phyloP scores from a whole-genome alignment of 371 early-diverging fungal genomes.

The Mucor circinelloides region DNA sequence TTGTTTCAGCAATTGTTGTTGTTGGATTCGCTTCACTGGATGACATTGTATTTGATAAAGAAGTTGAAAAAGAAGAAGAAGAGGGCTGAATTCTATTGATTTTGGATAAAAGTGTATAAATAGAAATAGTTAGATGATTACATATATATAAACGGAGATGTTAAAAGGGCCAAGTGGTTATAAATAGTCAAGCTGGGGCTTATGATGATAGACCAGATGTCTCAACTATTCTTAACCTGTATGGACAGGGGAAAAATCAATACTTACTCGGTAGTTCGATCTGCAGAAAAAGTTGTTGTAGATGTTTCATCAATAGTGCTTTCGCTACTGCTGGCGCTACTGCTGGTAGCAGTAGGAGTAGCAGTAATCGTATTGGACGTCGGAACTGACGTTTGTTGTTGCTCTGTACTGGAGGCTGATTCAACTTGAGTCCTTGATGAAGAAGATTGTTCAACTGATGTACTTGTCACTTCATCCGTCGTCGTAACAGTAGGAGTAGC shows the following conservation, averaged over 20 bases:
- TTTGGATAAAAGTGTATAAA: constrained; percentile 15
- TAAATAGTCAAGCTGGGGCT: constrained; percentile 19
- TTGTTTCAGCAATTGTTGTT: constrained; percentile 4
- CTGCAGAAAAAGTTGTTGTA: not conserved
- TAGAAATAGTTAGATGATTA: constrained; percentile 7
- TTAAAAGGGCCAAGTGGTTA: not conserved
- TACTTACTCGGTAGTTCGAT: constrained; percentile 1
- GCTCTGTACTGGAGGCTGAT: not conserved
- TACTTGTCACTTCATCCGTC: not conserved
- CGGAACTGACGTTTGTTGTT: not conserved
- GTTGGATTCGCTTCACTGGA: not conserved
- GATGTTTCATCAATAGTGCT: not conserved
- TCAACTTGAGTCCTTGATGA: not conserved
- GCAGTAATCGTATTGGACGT: not conserved
- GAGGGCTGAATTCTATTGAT: constrained; percentile 6
- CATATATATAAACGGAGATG: constrained; percentile 18
- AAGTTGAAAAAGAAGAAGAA: constrained; percentile 8
- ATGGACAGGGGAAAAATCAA: not conserved
- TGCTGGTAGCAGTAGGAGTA: not conserved
- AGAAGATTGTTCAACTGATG: not conserved
- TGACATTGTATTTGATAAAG: constrained; percentile 13
- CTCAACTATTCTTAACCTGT: not conserved
- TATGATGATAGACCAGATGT: not conserved
- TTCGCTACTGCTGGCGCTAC: not conserved
- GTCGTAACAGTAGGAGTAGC: not conserved